Base-by-base conservation (phyloP, 1,284 basidiomycete species). In the Chondrostereum purpureum region DNA sequence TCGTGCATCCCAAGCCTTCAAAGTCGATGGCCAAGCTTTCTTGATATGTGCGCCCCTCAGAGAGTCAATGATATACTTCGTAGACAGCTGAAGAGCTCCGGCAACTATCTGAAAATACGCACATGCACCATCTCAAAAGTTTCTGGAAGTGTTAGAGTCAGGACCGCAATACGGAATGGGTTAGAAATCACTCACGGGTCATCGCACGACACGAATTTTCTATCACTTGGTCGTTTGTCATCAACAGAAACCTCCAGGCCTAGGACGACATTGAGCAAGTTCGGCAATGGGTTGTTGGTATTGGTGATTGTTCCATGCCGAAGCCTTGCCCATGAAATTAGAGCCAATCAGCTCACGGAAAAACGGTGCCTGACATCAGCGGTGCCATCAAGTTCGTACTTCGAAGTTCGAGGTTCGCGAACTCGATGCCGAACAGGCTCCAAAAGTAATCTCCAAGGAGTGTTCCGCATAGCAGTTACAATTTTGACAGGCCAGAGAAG, bases 121-220 rank as follows among this genome's bases (percentile, higher is more conserved):
- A 44, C 64, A 64, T 50, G 72, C 72, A 45, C 83, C 83, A 56
- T 76, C 69, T 2, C 78, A 75, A 50, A 83, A 82, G 27, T 59
- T 70, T 20, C 80, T 83, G 54, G n/a, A 17, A 20, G 46, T 13
- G 19, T 5, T 36, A 47, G 27, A 38, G 23, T 36, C 41, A 22
- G 44, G 23, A 43, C 10, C 47, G 19, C 42, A 19, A 13, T 35
- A 37, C 42, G 35, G 36, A 46, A 39, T 23, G 43, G 33, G 51
- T 31, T 21, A 43, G 22, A 33, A 40, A 36, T 33, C 22, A 74
- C 75, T 56, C 64, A 87, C 84, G 83, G 75, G 44, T 85, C 85
- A 57, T 88, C 84, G 54, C 88, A 86, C 11, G 88, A 61, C 3
- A 83, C 82, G n/a, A n/a, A n/a, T n/a, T n/a, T n/a, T n/a, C n/a